Evolutionary conservation across 2,329 filamentous ascomycete genomes (phyloP), one percentile per base, ranked within the genome.

Genomic region (Coniella lustricola): DNA sequence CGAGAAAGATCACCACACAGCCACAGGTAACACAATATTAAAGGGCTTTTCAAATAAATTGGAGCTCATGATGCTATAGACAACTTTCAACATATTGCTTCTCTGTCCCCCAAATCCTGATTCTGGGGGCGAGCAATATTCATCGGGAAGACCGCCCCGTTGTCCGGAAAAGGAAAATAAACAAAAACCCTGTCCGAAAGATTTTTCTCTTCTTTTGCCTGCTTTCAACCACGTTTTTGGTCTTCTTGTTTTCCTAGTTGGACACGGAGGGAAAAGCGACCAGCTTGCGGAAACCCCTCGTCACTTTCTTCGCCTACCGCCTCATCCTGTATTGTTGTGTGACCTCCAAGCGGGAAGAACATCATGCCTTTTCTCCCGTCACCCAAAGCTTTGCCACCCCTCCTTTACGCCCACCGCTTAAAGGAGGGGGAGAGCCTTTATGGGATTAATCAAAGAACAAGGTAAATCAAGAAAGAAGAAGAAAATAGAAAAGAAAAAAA

Each of bases 1-100:
- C n/a, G n/a, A n/a, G n/a, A n/a, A n/a, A n/a, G n/a, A n/a, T n/a
- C n/a, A n/a, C n/a, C n/a, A n/a, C n/a, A n/a, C n/a, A n/a, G n/a
- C n/a, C 25, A 3, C 16, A 29, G 25, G 25, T 5, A 5, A 29
- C 25, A 10, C 25, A 29, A 39, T 42, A 46, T 36, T 52, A 40
- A 51, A 55, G 47, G 46, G 22, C 50, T 50, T 52, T 46, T 44
- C 39, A 37, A 52, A 52, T 25, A 41, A 50, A 48, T 29, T 45
- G 35, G 43, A 50, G 50, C 50, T 50, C 50, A 31, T 54, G 46
- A 49, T 55, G 49, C 48, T 54, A 53, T 55, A 54, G 53, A 55
- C 51, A 55, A 54, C 55, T 50, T 29, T 29, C 25, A 5, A 29
- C 25, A 29, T 29, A 29, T 29, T 29, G 25, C 10, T 29, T 29